Evolutionary conservation across 2,329 filamentous ascomycete species (phyloP).

Genomic region (Aspergillus fructus): DNA sequence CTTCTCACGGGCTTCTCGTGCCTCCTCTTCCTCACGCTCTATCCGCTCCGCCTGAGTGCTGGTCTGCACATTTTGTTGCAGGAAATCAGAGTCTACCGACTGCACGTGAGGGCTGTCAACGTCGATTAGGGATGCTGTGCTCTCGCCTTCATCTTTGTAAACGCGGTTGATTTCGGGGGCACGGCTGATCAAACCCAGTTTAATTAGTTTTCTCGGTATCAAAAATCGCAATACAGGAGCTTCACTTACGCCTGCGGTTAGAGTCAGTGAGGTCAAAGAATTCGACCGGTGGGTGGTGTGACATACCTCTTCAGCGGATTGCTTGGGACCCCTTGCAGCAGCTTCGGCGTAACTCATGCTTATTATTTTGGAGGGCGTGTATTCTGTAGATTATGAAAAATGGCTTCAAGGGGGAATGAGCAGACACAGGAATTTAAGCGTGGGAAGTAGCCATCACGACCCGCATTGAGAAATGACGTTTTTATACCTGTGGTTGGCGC

Average conservation of each 20-base stretch:
- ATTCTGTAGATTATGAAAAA: neutral
- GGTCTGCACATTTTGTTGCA: slow-evolving; percentile 45
- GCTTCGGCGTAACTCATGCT: slow-evolving; percentile 52
- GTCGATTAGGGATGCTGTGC: slow-evolving; percentile 45
- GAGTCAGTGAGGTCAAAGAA: slow-evolving; percentile 14
- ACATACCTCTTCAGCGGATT: slow-evolving; percentile 48
- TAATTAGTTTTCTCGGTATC: neutral
- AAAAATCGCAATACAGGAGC: neutral
- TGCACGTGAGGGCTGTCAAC: slow-evolving; percentile 49
- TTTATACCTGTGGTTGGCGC: too few relatives aligned
- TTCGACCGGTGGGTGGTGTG: slow-evolving; percentile 1
- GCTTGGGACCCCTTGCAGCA: slow-evolving; percentile 48
- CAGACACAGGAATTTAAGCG: neutral
- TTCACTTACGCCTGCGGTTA: slow-evolving; percentile 37
- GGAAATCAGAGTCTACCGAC: slow-evolving; percentile 43
- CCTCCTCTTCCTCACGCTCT: slow-evolving; percentile 39
- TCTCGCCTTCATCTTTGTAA: slow-evolving; percentile 41
- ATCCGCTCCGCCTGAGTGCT: slow-evolving; percentile 48
- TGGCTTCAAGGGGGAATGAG: neutral
- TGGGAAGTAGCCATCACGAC: too few relatives aligned
- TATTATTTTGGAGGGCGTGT: neutral
- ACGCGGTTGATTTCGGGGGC: slow-evolving; percentile 41
- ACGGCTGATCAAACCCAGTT: slow-evolving; percentile 30
- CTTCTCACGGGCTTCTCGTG: slow-evolving; percentile 27
- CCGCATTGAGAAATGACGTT: too few relatives aligned